Evolutionary conservation across 2,329 filamentous ascomycete species (phyloP).

Genomic region (Monosporascus sp.): DNA sequence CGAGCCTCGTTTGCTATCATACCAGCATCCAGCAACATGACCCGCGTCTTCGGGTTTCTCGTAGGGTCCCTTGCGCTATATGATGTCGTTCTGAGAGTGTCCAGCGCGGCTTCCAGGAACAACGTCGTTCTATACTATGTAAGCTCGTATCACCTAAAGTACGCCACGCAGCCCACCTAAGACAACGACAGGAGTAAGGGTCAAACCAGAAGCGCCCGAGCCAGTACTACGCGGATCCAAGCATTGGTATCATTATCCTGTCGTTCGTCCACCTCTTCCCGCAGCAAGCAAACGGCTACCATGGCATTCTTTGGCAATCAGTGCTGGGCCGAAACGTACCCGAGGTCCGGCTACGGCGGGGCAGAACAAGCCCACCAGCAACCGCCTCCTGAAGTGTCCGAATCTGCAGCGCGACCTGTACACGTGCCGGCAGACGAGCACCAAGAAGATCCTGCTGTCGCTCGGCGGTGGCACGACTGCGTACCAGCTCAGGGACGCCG

Average conservation of each 20-base stretch:
- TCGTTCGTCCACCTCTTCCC: conserved; percentile 38
- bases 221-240: conserved; percentile 33
- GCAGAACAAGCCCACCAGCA: conserved; percentile 22
- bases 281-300: conserved; percentile 35
- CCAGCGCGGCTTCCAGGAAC: conserved; percentile 27
- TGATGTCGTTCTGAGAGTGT: conserved; percentile 17
- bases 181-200: conserved; percentile 32
- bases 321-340: conserved; percentile 28
- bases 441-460: conserved; percentile 37
- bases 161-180: not conserved
- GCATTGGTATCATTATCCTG: conserved; percentile 37
- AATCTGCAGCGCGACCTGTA: conserved; percentile 31
- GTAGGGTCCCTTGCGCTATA: conserved; percentile 9
- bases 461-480: conserved; percentile 31
- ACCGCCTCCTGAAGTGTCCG: conserved; percentile 31
- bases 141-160: conserved; percentile 4
- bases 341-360: conserved; percentile 29
- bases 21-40: too few species aligned
- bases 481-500: conserved; percentile 32
- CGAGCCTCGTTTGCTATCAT: too few species aligned
- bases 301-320: conserved; percentile 36
- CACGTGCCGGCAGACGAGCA: conserved; percentile 30
- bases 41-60: conserved; percentile 6
- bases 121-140: conserved; percentile 41
- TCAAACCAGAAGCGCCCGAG: conserved; percentile 29